phyloP scores from a whole-genome alignment of 1,139 yeast species.

The Pichia sorboxylosa region DNA sequence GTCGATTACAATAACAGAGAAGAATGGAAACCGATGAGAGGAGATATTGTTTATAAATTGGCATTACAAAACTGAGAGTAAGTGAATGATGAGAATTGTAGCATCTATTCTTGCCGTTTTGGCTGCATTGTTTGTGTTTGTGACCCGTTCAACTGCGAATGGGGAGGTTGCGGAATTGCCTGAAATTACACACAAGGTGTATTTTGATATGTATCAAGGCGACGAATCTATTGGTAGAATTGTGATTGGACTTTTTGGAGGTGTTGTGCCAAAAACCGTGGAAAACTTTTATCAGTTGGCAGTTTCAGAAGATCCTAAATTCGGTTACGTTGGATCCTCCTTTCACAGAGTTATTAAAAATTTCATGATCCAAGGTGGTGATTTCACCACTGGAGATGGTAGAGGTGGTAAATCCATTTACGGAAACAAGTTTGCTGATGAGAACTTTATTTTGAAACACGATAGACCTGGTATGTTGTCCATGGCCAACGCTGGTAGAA shows the following conservation, averaged over 20 bases:
- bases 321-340: conserved; percentile 36
- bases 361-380: conserved; percentile 57
- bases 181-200: conserved; percentile 63
- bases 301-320: conserved; percentile 44
- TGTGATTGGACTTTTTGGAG: conserved; percentile 47
- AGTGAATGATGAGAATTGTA: conserved; percentile 17
- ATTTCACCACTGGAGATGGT: conserved; percentile 47
- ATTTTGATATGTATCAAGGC: conserved; percentile 76
- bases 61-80: too few relatives aligned
- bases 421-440: conserved; percentile 46
- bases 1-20: too few relatives aligned
- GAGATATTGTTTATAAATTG: too few relatives aligned
- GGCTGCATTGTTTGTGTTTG: conserved; percentile 14
- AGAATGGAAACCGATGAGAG: too few relatives aligned
- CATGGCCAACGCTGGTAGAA: conserved; percentile 51
- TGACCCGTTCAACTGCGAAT: conserved; percentile 14
- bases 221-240: conserved; percentile 51
- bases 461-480: conserved; percentile 48
- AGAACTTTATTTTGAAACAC: conserved; percentile 45
- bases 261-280: conserved; percentile 47
- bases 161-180: conserved; percentile 32
- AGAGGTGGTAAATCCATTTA: conserved; percentile 51
- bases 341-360: conserved; percentile 49
- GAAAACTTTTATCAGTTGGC: conserved; percentile 51
- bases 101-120: conserved; percentile 15